Evolutionary conservation across 2,329 filamentous ascomycete genomes (phyloP), one percentile per base, ranked within the genome.

Genomic region (Colletotrichum phormii): DNA sequence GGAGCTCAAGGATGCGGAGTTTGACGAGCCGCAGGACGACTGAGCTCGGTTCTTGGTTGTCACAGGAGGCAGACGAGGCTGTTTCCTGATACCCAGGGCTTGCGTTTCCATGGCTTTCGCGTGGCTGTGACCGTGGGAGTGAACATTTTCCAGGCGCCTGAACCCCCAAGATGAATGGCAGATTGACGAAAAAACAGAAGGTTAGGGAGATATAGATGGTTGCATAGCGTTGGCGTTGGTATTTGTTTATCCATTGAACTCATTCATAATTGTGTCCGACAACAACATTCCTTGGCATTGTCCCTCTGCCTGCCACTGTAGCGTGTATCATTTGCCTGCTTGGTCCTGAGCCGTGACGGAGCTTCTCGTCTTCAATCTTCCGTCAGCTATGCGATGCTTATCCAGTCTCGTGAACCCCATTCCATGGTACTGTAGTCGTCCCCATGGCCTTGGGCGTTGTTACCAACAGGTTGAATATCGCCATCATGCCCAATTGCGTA

Each of bases 1-100:
- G 77, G 95, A 98, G 81, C 93, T 95, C 6, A 89, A 89, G 67
- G 92, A 94, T 75, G 86, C 86, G 13, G 83, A 86, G 13, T 81
- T 83, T 57, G 81, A 84, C 29, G 80, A 82, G 37, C 76, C 68
- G 49, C 24, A 61, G 13, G 61, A 70, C 29, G 80, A 81, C 12
- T 76, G 9, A 33, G 31, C 61, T 29, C 13, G 2, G 8, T 7
- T 18, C 12, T 9, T 4, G 3, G 13, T 29, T 22, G 18, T n/a
- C 18, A 2, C 8, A 7, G 42, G 18, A 49, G 18, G 42, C 18
- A 37, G 4, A 37, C 11, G 35, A 22, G 42, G 18, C 42, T 18
- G 42, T 49, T 22, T 1, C 7, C 18, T n/a, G 7, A 8, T 49
- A n/a, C 11, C 18, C 42, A 49, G 42, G 18, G 42, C 42, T 11